These are phyloP conservation scores for Datura wrightii DNA, from an alignment of 257 asterid species.

Conservation along the genomic window DNA sequence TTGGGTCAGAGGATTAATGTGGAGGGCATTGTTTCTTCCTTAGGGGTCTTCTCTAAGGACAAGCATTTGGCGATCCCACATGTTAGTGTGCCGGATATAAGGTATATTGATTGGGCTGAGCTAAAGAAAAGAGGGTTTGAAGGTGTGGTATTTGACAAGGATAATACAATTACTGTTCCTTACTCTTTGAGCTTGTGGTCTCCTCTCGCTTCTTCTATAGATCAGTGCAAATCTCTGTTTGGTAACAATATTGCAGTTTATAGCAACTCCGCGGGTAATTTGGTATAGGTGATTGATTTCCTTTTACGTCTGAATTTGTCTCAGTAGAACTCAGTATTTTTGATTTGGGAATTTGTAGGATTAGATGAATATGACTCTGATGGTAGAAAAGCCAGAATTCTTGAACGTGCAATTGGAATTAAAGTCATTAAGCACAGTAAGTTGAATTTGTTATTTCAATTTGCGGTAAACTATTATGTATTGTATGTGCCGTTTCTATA, in stretches of 20 bases:
- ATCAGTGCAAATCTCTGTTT: conserved; percentile 74
- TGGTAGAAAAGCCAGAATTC: conserved; percentile 74
- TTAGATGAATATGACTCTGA: conserved; percentile 84
- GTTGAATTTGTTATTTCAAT: conserved; percentile 35
- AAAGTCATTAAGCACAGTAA: conserved; percentile 82
- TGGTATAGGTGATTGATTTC: neutral
- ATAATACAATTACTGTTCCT: conserved; percentile 88
- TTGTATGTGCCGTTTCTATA: neutral
- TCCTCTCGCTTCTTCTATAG: conserved; percentile 68
- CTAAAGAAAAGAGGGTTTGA: conserved; percentile 80
- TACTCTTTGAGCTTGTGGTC: conserved; percentile 89
- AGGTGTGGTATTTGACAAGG: conserved; percentile 97
- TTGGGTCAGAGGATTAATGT: conserved; percentile 90
- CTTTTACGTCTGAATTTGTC: conserved; percentile 18
- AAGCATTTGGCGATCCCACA: conserved; percentile 79
- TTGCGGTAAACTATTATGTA: neutral
- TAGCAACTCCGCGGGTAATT: conserved; percentile 93
- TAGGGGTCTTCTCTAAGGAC: conserved; percentile 68
- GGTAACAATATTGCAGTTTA: conserved; percentile 80
- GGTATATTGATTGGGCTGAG: conserved; percentile 82
- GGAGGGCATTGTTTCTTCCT: conserved; percentile 71
- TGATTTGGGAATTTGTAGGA: conserved; percentile 49
- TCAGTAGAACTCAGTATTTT: neutral
- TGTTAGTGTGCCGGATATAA: conserved; percentile 74
- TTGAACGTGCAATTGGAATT: conserved; percentile 84